phyloP scores from a whole-genome alignment of 352 stramenopile genomes.

The Pythium coloratum region DNA sequence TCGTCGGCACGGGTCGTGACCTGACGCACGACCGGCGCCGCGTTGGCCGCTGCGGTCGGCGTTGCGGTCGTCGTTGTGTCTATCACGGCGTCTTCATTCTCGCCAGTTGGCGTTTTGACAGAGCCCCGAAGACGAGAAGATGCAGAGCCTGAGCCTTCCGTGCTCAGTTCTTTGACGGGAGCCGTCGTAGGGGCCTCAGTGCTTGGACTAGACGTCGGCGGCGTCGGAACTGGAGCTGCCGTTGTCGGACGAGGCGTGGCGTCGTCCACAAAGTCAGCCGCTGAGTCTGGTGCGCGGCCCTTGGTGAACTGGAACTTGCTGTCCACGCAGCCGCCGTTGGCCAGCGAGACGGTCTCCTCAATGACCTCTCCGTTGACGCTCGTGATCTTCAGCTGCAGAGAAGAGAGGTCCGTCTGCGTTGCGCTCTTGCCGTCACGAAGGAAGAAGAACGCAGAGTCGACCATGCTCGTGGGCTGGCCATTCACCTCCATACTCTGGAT shows the following conservation, averaged over 20 bases:
- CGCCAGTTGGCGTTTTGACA: background rate
- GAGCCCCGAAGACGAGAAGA: constrained; percentile 6
- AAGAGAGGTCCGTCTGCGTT: constrained; percentile 39
- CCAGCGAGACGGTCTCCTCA: constrained; percentile 57
- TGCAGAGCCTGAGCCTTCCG: background rate
- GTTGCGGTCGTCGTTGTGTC: background rate
- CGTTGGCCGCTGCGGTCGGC: background rate
- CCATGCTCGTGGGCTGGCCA: constrained; percentile 49
- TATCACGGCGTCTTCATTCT: background rate
- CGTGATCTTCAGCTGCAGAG: constrained; percentile 44
- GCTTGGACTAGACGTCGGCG: constrained; percentile 8
- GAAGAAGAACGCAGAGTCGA: constrained; percentile 71
- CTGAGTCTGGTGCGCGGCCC: constrained; percentile 6
- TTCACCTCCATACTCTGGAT: constrained; percentile 59
- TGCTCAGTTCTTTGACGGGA: background rate
- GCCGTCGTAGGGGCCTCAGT: constrained; percentile 13
- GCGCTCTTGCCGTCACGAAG: constrained; percentile 46
- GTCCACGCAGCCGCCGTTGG: constrained; percentile 42
- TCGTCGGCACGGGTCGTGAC: constrained; percentile 14
- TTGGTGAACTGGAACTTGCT: constrained; percentile 46
- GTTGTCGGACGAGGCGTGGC: background rate
- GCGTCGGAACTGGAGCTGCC: background rate
- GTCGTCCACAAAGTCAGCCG: constrained; percentile 14
- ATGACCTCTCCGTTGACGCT: constrained; percentile 54
- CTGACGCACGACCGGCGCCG: constrained; percentile 8